A percentile compares a stretch with the other conserved stretches of the same genome.
Evolutionary conservation across 352 stramenopile species (phyloP).

Genomic region (Peronospora belbahrii): DNA sequence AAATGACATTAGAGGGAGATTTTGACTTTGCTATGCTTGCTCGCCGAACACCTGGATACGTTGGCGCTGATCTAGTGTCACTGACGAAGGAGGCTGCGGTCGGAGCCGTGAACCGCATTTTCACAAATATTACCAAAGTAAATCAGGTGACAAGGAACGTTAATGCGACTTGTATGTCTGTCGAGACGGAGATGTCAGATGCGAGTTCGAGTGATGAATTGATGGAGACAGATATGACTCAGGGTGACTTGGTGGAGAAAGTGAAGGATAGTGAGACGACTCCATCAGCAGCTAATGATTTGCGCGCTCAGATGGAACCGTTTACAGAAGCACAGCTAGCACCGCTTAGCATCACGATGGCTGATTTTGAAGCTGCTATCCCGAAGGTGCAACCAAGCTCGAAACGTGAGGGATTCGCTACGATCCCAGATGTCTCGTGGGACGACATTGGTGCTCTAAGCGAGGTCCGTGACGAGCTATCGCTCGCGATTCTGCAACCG

Average conservation of each 20-base stretch:
- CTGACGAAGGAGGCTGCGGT: conserved; percentile 98
- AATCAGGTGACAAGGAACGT: conserved; percentile 6
- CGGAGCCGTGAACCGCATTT: conserved; percentile 97
- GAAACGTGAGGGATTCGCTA: conserved; percentile 98
- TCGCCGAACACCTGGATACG: conserved; percentile 92
- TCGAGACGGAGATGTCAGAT: conserved; percentile 9
- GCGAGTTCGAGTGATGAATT: conserved; percentile 14
- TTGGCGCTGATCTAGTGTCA: conserved; percentile 95
- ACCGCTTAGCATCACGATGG: conserved; percentile 92
- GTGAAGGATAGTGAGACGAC: conserved; percentile 7
- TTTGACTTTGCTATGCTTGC: conserved; percentile 94
- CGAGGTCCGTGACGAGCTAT: conserved; percentile 92
- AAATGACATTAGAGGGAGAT: conserved; percentile 90
- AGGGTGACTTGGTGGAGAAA: conserved; percentile 6
- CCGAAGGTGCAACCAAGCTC: conserved; percentile 96
- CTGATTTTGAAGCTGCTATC: conserved; percentile 94
- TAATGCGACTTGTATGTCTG: conserved; percentile 5
- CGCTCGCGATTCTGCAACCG: conserved; percentile 94
- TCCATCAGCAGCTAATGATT: conserved; percentile 44
- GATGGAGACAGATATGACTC: conserved; percentile 13
- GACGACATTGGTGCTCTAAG: conserved; percentile 93
- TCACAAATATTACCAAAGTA: conserved; percentile 67
- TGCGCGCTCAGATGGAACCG: conserved; percentile 59
- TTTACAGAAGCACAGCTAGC: conserved; percentile 88
- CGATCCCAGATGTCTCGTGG: conserved; percentile 97